Conservation (phyloP, 2,329 filamentous ascomycete genomes). For the Epichloe elymi region DNA sequence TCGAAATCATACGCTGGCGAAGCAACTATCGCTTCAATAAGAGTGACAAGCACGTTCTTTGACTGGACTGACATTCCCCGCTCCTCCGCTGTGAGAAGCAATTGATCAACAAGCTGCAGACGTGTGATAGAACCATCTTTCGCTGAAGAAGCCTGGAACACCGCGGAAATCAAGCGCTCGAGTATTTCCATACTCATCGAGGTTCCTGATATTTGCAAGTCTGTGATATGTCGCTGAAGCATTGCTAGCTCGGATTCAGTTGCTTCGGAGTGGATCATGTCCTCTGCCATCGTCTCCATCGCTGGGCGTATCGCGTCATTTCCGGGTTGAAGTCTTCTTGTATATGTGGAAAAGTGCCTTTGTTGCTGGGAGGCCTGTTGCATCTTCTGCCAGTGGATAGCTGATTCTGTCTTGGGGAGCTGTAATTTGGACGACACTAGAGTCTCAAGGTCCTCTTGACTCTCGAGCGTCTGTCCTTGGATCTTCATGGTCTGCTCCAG, state of each 20-base stretch:
- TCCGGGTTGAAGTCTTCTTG: constrained; percentile 11
- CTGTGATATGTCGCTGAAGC: constrained; percentile 19
- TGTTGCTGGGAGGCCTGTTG: constrained; percentile 21
- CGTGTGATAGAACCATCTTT: constrained; percentile 15
- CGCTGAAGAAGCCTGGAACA: constrained; percentile 18
- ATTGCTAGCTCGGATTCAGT: constrained; percentile 8
- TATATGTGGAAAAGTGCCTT: constrained; percentile 21
- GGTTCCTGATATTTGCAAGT: constrained; percentile 26
- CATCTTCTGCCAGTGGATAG: constrained; percentile 22
- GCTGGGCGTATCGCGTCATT: not conserved
- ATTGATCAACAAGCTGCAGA: constrained; percentile 26
- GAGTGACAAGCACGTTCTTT: constrained; percentile 33
- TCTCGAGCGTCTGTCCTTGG: constrained; percentile 13
- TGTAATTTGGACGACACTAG: constrained; percentile 21
- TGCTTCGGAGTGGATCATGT: not conserved
- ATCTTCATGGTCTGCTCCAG: constrained; percentile 19
- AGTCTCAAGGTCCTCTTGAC: constrained; percentile 16
- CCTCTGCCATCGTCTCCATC: not conserved
- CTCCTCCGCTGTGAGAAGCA: constrained; percentile 32
- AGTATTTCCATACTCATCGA: constrained; percentile 22
- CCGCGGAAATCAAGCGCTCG: constrained; percentile 23
- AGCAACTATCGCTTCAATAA: constrained; percentile 28
- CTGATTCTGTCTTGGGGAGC: constrained; percentile 16
- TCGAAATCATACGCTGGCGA: constrained; percentile 18
- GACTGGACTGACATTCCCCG: constrained; percentile 29